Base-by-base conservation (phyloP, 108 stramenopile species). In the Schizochytrium sp. region DNA sequence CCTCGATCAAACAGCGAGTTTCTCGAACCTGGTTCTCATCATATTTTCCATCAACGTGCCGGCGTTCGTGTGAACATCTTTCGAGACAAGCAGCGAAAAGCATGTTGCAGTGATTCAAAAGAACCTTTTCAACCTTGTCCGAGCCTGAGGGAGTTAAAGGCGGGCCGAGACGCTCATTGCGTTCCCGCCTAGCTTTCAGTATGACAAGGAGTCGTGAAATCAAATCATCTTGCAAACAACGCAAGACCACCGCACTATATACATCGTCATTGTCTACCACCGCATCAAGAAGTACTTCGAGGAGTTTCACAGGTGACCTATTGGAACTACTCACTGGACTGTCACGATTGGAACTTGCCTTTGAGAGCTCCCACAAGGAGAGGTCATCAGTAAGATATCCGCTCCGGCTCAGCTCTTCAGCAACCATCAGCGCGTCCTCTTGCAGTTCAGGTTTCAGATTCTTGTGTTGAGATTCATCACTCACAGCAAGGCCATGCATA, bases 161-260 rank as follows among this genome's bases (percentile, higher is more conserved):
- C 76, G 76, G 53, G 76, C 76, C 76, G 28, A 38, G 47, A 10
- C 53, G 53, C 5, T 83, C 50, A 2, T 49, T 55, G 28, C 53
- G 76, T 2, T 83, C 53, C 1, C 76, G 47, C 5, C 76, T 47
- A 10, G 64, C 64, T 53, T 83, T 49, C 3, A 83, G 53, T 10
- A 83, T 83, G 76, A 83, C 76, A 10, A 83, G 76, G 55, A 83
- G 76, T 38, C 76, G 76, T 55, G 76, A 83, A 55, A 83, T 83
- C 28, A 83, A 40, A 28, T 83, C 76, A 53, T 83, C 76, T 28
- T 83, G 76, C 0, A 83, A n/a, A 83, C 76, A 83, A 53, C 76
- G 76, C 10, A 83, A 53, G 2, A 83, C 76, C 5, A 83, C 76
- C 8, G 76, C 76, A 28, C 76, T 83, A 10, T 49, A 47, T 2